Evolutionary conservation across 306 rosid species (phyloP), one percentile per base, ranked within the genome.

Genomic region (Rosa persica): DNA sequence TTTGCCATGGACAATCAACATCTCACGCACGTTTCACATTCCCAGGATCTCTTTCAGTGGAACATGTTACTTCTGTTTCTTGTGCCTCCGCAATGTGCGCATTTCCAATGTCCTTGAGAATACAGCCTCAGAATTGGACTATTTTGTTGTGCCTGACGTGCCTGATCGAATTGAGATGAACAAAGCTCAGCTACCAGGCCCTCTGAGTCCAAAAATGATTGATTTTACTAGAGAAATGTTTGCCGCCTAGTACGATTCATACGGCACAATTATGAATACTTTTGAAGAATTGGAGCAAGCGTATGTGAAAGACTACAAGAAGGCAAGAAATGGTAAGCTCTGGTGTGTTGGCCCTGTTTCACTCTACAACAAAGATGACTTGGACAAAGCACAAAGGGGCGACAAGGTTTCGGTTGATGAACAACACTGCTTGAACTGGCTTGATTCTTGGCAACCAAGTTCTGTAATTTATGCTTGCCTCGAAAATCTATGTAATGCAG

Each of bases 341-440:
- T 91, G 97, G 97, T 89, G 90, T 49, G 73, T 38, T 20, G 87
- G 87, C 38, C 84, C 82, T 2, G 80, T 61, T 43, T 84, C 80
- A 1, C 76, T 77, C 2, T 76, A 65, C 74, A 89, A 89, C 81
- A 60, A 78, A 25, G 74, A 78, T 68, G 55, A 74, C 62, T 76
- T 81, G 49, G 93, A 90, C 71, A 86, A 80, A 82, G 86, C 82
- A 38, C 81, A 86, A 39, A 85, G 96, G 85, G 96, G 97, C 10
- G 72, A 85, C 70, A 81, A 73, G 36, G 74, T 66, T 8, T 42
- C 87, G n/a, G 73, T 80, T 49, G 81, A 86, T 34, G 86, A 84
- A 38, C 13, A 75, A 2, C 65, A 71, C 4, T 70, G 79, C 61
- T 51, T 75, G 70, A 51, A 69, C 4, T 86, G 94, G 97, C 92